Percentiles rank a stretch among this genome's conserved stretches.
Conservation (phyloP, 2,329 filamentous ascomycete genomes). For the Diplodia seriata region DNA sequence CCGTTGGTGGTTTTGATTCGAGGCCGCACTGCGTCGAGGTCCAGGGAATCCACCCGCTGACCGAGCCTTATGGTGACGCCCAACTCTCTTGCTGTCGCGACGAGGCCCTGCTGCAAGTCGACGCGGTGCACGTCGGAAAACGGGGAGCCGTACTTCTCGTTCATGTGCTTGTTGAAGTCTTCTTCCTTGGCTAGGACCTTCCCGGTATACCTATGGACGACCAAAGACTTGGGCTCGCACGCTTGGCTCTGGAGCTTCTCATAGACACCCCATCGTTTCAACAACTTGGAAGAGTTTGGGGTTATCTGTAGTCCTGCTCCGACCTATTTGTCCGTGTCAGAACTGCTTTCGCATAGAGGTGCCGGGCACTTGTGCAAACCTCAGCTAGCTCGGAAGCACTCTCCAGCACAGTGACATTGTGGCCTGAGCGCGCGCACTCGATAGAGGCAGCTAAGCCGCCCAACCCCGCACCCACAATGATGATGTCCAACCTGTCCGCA, state of each 20-base stretch:
- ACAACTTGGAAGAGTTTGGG: constrained; percentile 54
- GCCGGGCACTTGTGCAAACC: constrained; percentile 39
- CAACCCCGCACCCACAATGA: constrained; percentile 50
- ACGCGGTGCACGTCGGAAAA: constrained; percentile 68
- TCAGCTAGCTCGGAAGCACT: constrained; percentile 52
- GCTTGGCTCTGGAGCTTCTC: constrained; percentile 49
- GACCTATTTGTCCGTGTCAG: constrained; percentile 36
- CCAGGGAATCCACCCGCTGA: constrained; percentile 55
- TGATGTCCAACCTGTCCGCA: constrained; percentile 10
- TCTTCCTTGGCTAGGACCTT: constrained; percentile 58
- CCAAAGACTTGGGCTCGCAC: constrained; percentile 56
- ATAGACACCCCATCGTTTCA: constrained; percentile 60
- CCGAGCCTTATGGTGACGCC: constrained; percentile 61
- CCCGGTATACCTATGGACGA: constrained; percentile 61
- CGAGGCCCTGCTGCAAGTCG: constrained; percentile 64
- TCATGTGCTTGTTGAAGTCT: constrained; percentile 61
- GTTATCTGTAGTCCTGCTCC: constrained; percentile 48
- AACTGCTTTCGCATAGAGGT: neutral
- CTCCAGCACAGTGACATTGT: constrained; percentile 53
- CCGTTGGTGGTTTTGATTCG: constrained; percentile 53
- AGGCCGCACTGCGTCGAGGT: constrained; percentile 54
- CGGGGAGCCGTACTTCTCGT: constrained; percentile 62
- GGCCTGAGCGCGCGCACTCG: constrained; percentile 50
- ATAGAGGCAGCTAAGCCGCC: constrained; percentile 54
- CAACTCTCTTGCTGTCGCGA: constrained; percentile 58